A percentile compares a stretch with the other conserved stretches of the same genome.
Conservation (phyloP, 345 rosid genomes). For the Eucalyptus grandis region DNA sequence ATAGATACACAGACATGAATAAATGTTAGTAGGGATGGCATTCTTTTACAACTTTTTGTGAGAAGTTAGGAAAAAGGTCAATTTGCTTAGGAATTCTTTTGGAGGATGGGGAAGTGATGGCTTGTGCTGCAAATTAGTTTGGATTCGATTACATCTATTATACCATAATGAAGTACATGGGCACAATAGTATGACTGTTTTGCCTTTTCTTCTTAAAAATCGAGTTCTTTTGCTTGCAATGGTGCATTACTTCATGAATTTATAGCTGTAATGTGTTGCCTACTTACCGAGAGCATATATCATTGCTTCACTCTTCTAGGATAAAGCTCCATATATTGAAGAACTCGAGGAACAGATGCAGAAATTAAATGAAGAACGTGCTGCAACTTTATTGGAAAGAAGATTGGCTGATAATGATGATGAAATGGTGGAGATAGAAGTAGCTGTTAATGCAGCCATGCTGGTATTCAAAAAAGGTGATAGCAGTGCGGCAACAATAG, state of each 20-base stretch:
- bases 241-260: neutral
- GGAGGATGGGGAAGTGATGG: neutral
- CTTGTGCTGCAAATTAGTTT: neutral
- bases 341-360: slow-evolving; percentile 87
- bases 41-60: neutral
- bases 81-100: neutral
- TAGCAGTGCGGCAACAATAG: slow-evolving; percentile 40
- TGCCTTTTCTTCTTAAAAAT: neutral
- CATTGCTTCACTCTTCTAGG: slow-evolving; percentile 16
- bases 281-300: neutral
- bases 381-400: slow-evolving; percentile 61
- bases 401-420: slow-evolving; percentile 76
- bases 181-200: neutral
- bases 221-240: neutral
- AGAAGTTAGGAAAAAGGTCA: neutral
- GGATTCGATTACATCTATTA: neutral
- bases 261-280: neutral
- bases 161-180: neutral
- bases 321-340: slow-evolving; percentile 81
- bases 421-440: slow-evolving; percentile 77
- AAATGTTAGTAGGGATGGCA: neutral
- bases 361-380: slow-evolving; percentile 68
- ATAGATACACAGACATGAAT: neutral
- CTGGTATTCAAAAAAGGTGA: slow-evolving; percentile 50
- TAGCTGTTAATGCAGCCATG: slow-evolving; percentile 80